These are phyloP conservation scores for Vinca major DNA, from an alignment of 305 asterid species.

Conservation along the genomic window DNA sequence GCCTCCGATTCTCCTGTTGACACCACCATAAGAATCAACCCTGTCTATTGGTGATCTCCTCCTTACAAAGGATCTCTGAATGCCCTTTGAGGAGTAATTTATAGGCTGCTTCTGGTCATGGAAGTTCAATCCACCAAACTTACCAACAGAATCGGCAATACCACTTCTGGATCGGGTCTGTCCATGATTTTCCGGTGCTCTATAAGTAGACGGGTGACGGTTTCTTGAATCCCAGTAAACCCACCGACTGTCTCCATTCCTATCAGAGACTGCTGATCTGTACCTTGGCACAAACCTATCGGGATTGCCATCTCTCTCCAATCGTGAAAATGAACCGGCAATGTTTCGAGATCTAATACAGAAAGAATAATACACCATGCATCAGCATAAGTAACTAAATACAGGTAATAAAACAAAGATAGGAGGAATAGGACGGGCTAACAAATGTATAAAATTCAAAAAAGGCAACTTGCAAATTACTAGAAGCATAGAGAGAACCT, in stretches of 20 bases:
- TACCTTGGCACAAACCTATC: slow-evolving; percentile 39
- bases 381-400: background rate
- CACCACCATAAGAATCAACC: slow-evolving; percentile 35
- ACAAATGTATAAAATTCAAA: background rate
- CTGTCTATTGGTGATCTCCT: slow-evolving; percentile 44
- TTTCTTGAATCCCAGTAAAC: slow-evolving; percentile 46
- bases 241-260: slow-evolving; percentile 33
- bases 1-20: slow-evolving; percentile 34
- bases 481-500: no score
- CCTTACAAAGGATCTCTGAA: slow-evolving; percentile 36
- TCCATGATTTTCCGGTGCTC: slow-evolving; percentile 35
- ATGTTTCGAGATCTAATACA: slow-evolving; percentile 33
- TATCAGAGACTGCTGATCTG: slow-evolving; percentile 32
- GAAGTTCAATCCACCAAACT: slow-evolving; percentile 34
- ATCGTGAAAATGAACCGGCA: slow-evolving; percentile 33
- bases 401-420: background rate
- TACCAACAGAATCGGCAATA: slow-evolving; percentile 24
- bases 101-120: slow-evolving; percentile 36
- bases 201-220: slow-evolving; percentile 34
- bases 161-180: slow-evolving; percentile 38
- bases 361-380: background rate
- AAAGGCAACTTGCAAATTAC: no score
- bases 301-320: slow-evolving; percentile 40
- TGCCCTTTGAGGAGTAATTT: slow-evolving; percentile 30
- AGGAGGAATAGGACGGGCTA: background rate